phyloP scores from a whole-genome alignment of 192 early-diverging fungal genomes.

The Chytriomyces confervae region DNA sequence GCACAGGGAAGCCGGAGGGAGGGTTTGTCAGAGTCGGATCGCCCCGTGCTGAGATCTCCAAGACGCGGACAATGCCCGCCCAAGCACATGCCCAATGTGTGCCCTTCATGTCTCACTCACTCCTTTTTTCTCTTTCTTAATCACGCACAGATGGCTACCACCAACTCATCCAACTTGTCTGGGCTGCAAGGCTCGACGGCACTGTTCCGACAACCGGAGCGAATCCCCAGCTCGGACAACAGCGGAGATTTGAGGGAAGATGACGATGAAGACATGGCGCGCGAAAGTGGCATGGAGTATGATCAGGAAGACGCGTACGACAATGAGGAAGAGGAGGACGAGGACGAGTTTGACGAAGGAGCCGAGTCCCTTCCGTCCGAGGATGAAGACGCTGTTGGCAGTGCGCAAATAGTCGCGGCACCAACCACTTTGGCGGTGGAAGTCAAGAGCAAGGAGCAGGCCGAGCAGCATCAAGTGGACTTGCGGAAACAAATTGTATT shows the following conservation, averaged over 20 bases:
- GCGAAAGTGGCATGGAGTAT: not conserved
- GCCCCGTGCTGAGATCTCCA: no score
- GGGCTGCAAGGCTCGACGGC: no score
- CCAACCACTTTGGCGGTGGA: not conserved
- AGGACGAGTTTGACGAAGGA: slow-evolving; percentile 27
- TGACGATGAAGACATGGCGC: slow-evolving; percentile 12
- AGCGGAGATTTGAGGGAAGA: not conserved
- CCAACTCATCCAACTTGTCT: no score
- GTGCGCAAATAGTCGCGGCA: not conserved
- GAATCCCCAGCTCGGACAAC: no score
- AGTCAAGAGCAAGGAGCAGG: slow-evolving; percentile 32
- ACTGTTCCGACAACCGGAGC: no score
- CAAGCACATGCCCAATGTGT: no score
- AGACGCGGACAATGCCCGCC: no score
- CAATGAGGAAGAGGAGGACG: slow-evolving; percentile 34
- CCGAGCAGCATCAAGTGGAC: slow-evolving; percentile 50
- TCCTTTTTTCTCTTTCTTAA: no score
- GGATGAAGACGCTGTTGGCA: slow-evolving; percentile 12
- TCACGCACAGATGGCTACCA: no score
- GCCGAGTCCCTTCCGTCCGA: slow-evolving; percentile 28
- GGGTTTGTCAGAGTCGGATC: no score
- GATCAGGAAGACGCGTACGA: slow-evolving; percentile 26
- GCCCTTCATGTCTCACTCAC: no score
- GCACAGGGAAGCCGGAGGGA: no score
- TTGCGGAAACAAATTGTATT: slow-evolving; percentile 70